Base-by-base conservation (phyloP, 495 filamentous ascomycete species). In the Penicillium verhagenii region DNA sequence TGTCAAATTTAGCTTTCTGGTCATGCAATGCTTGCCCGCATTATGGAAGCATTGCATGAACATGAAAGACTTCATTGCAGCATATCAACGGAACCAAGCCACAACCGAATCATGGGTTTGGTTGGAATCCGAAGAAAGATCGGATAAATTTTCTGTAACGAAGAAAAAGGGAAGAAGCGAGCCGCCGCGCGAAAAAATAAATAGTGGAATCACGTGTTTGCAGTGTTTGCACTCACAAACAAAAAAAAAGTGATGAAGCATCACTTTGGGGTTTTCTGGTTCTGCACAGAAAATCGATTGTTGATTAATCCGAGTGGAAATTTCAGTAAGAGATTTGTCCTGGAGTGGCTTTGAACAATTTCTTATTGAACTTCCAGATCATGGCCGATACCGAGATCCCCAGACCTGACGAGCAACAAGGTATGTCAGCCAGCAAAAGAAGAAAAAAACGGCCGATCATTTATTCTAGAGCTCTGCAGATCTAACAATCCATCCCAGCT, bases 301-400 rank as follows among this genome's bases (percentile, higher is more conserved):
- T 9, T 3, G 11, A 33, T 48, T 48, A 10, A 48, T 19, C 9
- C 1, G 18, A 9, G 7, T 35, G 26, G n/a, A 23, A 44, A 37
- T 18, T 23, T 31, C 13, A 13, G 16, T 39, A n/a, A 16, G 29
- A 23, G 35, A n/a, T n/a, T 45, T 46, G 19, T 23, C 24, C 16
- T 54, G 8, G 26, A 9, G 6, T 5, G 6, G 7, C 10, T 6
- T n/a, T 18, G 5, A 18, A 26, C 8, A 10, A 29, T 11, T 28
- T 8, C 14, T 14, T 13, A 35, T 23, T 54, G 9, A 25, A 14
- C 37, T 19, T 26, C 14, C 31, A 47, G 60, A 65, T 29, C 46
- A 74, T 74, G 70, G 61, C 58, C 52, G 70, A 74, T 60, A 58
- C 51, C 29, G 72, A 71, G 52, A 72, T 59, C 57, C 60, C 64